Base-by-base conservation (phyloP, 805 yeast species). In the Candida awuae region DNA sequence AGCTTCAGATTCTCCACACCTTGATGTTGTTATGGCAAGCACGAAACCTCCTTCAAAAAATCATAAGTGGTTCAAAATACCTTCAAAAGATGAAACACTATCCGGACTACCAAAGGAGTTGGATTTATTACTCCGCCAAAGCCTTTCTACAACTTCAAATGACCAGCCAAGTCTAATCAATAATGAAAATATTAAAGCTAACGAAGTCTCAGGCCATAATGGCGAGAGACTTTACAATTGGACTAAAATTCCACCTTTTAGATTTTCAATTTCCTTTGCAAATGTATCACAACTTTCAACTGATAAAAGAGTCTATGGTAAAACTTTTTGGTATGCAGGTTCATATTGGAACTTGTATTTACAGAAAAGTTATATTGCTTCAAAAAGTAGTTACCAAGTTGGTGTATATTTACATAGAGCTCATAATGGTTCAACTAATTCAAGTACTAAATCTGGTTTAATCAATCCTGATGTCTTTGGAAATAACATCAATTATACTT, bases 261-360 rank as follows among this genome's bases (percentile, higher is more conserved):
- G 80, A 39, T 72, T 73, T 48, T 68, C 77, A 0, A 64, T 73
- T 35, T 70, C 74, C 4, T 74, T 74, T 52, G 62, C 68, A 8
- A 65, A 70, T 37, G 65, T 74, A 3, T 64, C 71, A 3, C 64
- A 63, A 10, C 55, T 74, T 14, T 54, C 59, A 13, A 61, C 68
- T 1, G 73, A 66, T 14, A 68, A 65, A 47, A 55, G 78, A 30
- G 69, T 70, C 1, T 73, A 73, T 46, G 69, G 73, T 8, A 65
- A 67, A 42, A 66, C 75, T 0, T 58, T 71, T 25, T 73, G 78
- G 77, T 73, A 73, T 48, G 77, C 77, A n/a, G 80, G 80, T 0
- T 71, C 78, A 9, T 71, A 67, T 47, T 74, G 80, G 80, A 72
- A 71, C 45, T 52, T 74, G 8, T 74, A 74, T 49, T 56, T 73